Evolutionary conservation across 148 eudicot species (phyloP), one percentile per base, ranked within the genome.

Genomic region (Oxyria digyna): DNA sequence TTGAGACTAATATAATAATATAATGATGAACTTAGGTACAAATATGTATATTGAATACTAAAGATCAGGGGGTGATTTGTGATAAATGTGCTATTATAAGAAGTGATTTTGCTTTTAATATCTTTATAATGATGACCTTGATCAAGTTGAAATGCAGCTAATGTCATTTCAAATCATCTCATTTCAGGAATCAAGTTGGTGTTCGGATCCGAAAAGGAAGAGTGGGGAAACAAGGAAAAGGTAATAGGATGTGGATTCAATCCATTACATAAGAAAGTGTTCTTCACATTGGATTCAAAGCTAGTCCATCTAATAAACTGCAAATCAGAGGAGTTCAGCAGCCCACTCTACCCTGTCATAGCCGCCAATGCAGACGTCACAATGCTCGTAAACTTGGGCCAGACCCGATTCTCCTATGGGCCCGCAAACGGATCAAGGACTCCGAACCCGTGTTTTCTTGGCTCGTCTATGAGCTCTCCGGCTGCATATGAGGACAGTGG

Each of bases 211-310:
- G 83, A 77, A 40, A 79, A 75, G 18, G 75, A 79, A 42, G 87
- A 84, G 24, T 89, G 96, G 96, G 87, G 78, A 38, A 74, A 72
- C 57, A 18, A 73, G 0, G 83, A 76, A 15, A 86, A 69, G 69
- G 90, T 87, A 26, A 80, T 93, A 5, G 98, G 98, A 0, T 93
- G 98, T 26, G 98, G 98, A 0, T 93, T 84, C 74, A 85, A 81
- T 67, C 96, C 96, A 0, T 76, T 37, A 35, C 83, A 84, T 64
- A 86, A 78, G 65, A 85, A 77, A 62, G 92, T 93, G 0, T 93
- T 83, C 77, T 89, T 93, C 76, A 93, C 98, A 21, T 69, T 89
- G 0, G 86, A 93, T 74, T 83, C 96, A 14, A 77, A 84, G 45
- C 74, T 89, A 18, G 83, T 81, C 13, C 95, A 87, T 59, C 86